Base-by-base conservation (phyloP, 2,329 filamentous ascomycete genomes). In the Graphium sp. region DNA sequence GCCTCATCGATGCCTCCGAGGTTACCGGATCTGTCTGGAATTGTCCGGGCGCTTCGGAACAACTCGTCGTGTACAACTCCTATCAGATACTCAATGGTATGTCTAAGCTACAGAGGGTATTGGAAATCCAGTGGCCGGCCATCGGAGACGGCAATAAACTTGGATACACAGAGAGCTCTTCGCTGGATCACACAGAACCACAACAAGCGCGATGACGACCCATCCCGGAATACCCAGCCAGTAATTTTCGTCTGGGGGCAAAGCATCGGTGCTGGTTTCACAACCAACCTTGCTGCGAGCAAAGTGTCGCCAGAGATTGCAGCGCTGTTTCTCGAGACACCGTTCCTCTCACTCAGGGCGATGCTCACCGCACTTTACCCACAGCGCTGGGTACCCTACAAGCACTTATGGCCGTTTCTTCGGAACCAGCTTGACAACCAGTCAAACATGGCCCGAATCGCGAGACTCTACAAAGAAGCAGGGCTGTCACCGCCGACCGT, bases 361-460 rank as follows among this genome's bases (percentile, higher is more conserved):
- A 83, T 87, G 76, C 56, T 87, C 5, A 53, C 66, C 23, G 70
- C 67, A 2, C 48, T 87, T 3, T 87, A 85, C 42, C 79, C 79
- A 2, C 76, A 84, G 39, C 78, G 67, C 39, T 85, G 79, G 77
- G 54, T 85, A 6, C 80, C 80, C 0, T 87, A 87, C 45, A 65
- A 66, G 26, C 72, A 85, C 43, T 57, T 87, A 0, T 70, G 71
- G 58, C 75, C 74, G 0, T 84, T 85, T 42, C 56, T 85, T 8
- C 61, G 76, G 38, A 84, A 64, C 34, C 62, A 67, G 22, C 49
- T 73, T 20, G 62, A 73, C 37, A 69, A 56, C 36, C 61, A 50
- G 52, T 43, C 49, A 30, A 70, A 70, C 35, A 36, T 73, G 18
- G 53, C 47, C 4, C 29, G 44, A 17, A 56, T 72, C 19, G 47